Evolutionary conservation across 2,329 filamentous ascomycete genomes (phyloP).

Genomic region (Pezicula neosporulosa): DNA sequence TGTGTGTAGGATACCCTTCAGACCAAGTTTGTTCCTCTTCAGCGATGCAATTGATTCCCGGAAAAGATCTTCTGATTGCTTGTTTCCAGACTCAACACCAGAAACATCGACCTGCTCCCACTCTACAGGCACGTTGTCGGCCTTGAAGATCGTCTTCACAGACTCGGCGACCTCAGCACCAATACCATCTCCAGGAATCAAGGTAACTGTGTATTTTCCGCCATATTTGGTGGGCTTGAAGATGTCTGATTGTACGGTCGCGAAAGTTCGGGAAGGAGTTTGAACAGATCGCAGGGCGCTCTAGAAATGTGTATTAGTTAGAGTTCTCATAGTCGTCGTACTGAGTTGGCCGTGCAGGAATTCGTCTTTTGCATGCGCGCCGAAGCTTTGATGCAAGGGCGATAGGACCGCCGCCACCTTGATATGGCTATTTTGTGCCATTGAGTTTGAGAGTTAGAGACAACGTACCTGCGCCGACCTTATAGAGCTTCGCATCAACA

Average conservation of each 20-base stretch:
- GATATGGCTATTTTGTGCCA: constrained; percentile 9
- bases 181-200: constrained; percentile 98
- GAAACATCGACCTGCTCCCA: constrained; percentile 98
- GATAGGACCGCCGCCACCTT: neutral
- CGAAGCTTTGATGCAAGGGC: constrained; percentile 3
- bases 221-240: constrained; percentile 97
- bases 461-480: constrained; percentile 42
- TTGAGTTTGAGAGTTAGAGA: constrained; percentile 13
- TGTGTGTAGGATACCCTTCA: constrained; percentile 98
- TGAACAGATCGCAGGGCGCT: constrained; percentile 28
- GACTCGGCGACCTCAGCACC: constrained; percentile 97
- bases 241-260: constrained; percentile 88
- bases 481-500: constrained; percentile 29
- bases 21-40: constrained; percentile 96
- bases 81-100: constrained; percentile 77
- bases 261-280: constrained; percentile 44
- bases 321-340: neutral
- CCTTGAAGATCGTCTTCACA: constrained; percentile 99
- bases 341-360: neutral
- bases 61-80: constrained; percentile 92
- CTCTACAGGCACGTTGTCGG: constrained; percentile 96
- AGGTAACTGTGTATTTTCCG: constrained; percentile 97
- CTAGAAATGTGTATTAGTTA: constrained; percentile 24
- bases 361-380: neutral
- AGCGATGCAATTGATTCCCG: constrained; percentile 92